Conservation (phyloP, 2,329 filamentous ascomycete species). For the Stachybotrys chartarum region DNA sequence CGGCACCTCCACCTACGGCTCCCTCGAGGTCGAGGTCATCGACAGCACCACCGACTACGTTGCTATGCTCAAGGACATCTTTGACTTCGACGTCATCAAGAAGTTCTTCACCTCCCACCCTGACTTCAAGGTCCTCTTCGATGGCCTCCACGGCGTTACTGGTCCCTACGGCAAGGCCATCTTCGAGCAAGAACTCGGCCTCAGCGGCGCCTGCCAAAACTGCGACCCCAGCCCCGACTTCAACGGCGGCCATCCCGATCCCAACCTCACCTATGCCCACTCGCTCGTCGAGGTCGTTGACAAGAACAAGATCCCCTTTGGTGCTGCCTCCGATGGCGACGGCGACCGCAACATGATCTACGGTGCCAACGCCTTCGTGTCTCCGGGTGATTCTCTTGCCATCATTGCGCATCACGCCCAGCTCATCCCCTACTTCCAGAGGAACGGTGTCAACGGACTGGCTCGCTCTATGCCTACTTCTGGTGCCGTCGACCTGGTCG, state of each 20-base stretch:
- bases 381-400: constrained; percentile 91
- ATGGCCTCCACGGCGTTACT: constrained; percentile 89
- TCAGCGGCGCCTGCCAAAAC: constrained; percentile 76
- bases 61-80: constrained; percentile 95
- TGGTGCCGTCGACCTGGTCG: constrained; percentile 89
- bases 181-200: constrained; percentile 87
- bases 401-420: constrained; percentile 97
- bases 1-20: constrained; percentile 76
- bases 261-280: constrained; percentile 95
- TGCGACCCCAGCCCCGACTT: constrained; percentile 91
- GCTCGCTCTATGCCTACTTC: constrained; percentile 98
- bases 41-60: constrained; percentile 91
- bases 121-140: constrained; percentile 96
- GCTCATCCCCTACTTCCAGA: constrained; percentile 96
- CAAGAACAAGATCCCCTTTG: constrained; percentile 86
- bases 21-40: constrained; percentile 89
- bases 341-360: constrained; percentile 99
- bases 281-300: constrained; percentile 92
- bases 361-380: constrained; percentile 92
- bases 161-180: constrained; percentile 92
- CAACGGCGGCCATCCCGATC: constrained; percentile 93
- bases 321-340: constrained; percentile 92
- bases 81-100: constrained; percentile 95
- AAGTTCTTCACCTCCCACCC: constrained; percentile 80
- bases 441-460: constrained; percentile 90